Percentiles rank a stretch among this genome's conserved stretches.
Conservation (phyloP, 225 moss, liverwort and hornwort species). For the Bryoerythrophyllum caledonicum region DNA sequence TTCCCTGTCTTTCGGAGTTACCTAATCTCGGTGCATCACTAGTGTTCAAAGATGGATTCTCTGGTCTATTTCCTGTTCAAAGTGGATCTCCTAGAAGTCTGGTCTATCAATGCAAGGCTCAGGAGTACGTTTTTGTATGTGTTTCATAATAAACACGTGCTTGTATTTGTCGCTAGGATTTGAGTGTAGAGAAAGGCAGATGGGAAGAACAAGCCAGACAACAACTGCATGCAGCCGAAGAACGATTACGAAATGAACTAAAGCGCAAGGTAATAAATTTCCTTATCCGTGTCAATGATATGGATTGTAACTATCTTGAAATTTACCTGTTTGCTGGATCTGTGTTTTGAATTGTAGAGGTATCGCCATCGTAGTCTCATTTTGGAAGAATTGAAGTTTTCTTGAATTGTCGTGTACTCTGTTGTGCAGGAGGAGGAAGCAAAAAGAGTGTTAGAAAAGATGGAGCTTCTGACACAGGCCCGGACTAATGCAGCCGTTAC, state of each 20-base stretch:
- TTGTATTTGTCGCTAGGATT: slow-evolving; percentile 53
- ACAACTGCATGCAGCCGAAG: slow-evolving; percentile 66
- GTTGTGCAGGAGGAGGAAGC: slow-evolving; percentile 75
- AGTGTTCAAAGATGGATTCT: background rate
- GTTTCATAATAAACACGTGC: background rate
- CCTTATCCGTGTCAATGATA: background rate
- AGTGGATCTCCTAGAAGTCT: background rate
- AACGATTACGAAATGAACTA: slow-evolving; percentile 60
- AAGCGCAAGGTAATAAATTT: slow-evolving; percentile 64
- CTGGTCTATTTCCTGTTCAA: background rate
- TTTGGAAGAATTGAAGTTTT: background rate
- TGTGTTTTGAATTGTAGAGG: background rate
- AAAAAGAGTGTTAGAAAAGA: slow-evolving; percentile 60
- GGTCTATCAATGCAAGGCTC: slow-evolving; percentile 7
- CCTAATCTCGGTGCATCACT: slow-evolving; percentile 12
- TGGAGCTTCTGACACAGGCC: slow-evolving; percentile 71
- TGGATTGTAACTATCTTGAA: background rate
- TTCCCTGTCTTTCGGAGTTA: slow-evolving; percentile 5
- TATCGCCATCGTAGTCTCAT: background rate
- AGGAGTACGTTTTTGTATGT: background rate
- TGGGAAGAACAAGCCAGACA: slow-evolving; percentile 67
- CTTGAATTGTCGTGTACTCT: slow-evolving; percentile 1
- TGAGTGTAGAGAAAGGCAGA: slow-evolving; percentile 70
- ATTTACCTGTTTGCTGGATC: background rate
- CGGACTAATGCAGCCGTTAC: slow-evolving; percentile 73